Percentiles rank a stretch among this genome's conserved stretches.
Conservation (phyloP, 2,329 filamentous ascomycete genomes). For the Myriosclerotinia curreyana region DNA sequence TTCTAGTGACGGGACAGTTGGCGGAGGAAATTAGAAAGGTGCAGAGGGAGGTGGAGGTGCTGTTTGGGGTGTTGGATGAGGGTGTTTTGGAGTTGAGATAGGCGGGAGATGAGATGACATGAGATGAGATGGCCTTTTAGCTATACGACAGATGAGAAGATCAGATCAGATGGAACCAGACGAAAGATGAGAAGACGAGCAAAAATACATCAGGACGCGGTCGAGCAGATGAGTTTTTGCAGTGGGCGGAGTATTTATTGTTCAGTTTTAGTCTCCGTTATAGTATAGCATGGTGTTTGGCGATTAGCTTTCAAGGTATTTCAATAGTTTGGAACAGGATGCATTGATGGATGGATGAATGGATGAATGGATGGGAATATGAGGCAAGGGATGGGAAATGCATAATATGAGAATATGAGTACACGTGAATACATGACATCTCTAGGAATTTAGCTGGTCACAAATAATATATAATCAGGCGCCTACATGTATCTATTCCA, state of each 20-base stretch:
- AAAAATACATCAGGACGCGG: too few species aligned
- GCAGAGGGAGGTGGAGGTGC: constrained; percentile 57
- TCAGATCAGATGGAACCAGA: background rate
- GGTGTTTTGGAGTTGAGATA: constrained; percentile 57
- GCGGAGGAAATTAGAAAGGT: constrained; percentile 62
- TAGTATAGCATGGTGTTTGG: constrained; percentile 4
- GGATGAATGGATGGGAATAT: background rate
- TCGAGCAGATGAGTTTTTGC: background rate
- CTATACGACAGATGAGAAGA: background rate
- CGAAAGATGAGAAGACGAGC: background rate
- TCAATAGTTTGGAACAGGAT: background rate
- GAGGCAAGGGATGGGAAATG: background rate
- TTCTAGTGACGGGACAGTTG: constrained; percentile 64
- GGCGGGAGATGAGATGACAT: background rate
- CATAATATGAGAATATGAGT: background rate
- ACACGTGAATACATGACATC: background rate
- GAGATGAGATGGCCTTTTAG: background rate
- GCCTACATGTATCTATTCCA: too few species aligned
- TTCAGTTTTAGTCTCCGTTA: background rate
- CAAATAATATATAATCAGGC: background rate
- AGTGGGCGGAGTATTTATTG: too few species aligned
- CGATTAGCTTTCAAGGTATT: background rate
- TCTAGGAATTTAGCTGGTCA: background rate
- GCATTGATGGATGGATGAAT: too few species aligned
- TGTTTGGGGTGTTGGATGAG: constrained; percentile 62